Base-by-base conservation (phyloP, 352 stramenopile genomes). In the Bremia lactucae region DNA sequence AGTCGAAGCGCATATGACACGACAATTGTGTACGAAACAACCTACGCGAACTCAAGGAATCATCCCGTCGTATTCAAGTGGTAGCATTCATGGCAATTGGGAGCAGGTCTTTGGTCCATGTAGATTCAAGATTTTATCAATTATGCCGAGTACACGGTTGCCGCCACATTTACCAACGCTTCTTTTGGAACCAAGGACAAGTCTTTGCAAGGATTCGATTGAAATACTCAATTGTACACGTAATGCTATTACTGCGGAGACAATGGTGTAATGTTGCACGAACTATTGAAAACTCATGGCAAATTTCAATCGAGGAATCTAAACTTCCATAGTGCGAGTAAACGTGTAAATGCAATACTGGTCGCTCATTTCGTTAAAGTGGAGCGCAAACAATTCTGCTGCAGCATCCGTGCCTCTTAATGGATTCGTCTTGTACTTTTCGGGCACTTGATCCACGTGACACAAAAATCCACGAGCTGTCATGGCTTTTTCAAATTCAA, bases 301-400 rank as follows among this genome's bases (percentile, higher is more conserved):
- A n/a, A n/a, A n/a, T 47, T 59, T 61, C 40, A 38, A 47, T 46
- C 58, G 41, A 36, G 15, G 42, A 54, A 37, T 51, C 57, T 62
- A 59, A 22, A 42, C 43, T 36, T 62, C 35, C 13, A 23, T 31
- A 13, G 51, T 73, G 31, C 57, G 60, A 28, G 64, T 81, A 43
- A 91, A 91, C 6, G 71, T 87, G 68, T 92, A 92, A 45, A 88
- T 69, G 59, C 75, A 87, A 60, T 92, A 92, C 51, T 79, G 68
- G 54, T 92, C 80, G 51, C 68, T 84, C 81, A 94, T 90, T 49
- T 94, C 81, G 65, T 90, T 90, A 57, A 94, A 94, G 49, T 94
- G 81, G 42, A 94, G 50, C 47, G 78, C 56, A 35, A 92, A 92
- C 20, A 92, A 54, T 55, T 87, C 73, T 14, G 79, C 56, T 0